These are phyloP conservation scores for Monosporascus sp. DNA, from an alignment of 2,329 filamentous ascomycete genomes.

Conservation along the genomic window DNA sequence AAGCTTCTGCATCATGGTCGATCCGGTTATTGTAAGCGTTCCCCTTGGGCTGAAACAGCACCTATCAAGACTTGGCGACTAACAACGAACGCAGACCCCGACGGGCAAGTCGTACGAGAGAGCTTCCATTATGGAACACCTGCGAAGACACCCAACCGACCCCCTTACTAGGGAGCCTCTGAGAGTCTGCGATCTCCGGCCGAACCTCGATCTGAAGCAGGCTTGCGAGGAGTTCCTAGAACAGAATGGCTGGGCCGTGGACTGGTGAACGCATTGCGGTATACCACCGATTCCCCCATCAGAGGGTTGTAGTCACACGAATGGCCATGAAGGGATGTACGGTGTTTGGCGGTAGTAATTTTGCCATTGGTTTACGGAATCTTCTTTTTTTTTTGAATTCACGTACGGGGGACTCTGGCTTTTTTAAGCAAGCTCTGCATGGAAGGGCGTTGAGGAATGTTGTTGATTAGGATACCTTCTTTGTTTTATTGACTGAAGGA, in stretches of 20 bases:
- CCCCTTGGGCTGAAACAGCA: not conserved
- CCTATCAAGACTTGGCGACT: not conserved
- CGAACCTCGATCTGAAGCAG: conserved; percentile 75
- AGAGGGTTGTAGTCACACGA: too few species aligned
- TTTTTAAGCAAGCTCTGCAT: too few species aligned
- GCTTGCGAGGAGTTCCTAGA: conserved; percentile 82
- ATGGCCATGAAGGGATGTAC: too few species aligned
- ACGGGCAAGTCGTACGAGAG: conserved; percentile 90
- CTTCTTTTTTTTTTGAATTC: too few species aligned
- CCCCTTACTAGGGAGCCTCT: conserved; percentile 79
- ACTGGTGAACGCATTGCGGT: conserved; percentile 57
- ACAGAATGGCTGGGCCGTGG: conserved; percentile 86
- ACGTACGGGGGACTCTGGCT: too few species aligned
- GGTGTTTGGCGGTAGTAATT: too few species aligned
- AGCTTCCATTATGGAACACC: conserved; percentile 76
- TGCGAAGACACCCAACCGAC: conserved; percentile 70
- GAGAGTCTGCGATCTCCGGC: conserved; percentile 62
- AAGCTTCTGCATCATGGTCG: conserved; percentile 67
- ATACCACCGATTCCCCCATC: not conserved
- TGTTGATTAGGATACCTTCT: too few species aligned
- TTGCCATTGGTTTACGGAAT: too few species aligned
- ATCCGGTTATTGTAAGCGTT: conserved; percentile 53
- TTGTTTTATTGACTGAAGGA: too few species aligned
- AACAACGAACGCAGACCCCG: conserved; percentile 53
- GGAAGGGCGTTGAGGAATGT: too few species aligned